phyloP scores from a whole-genome alignment of 306 rosid species.

The Cicer arietinum region DNA sequence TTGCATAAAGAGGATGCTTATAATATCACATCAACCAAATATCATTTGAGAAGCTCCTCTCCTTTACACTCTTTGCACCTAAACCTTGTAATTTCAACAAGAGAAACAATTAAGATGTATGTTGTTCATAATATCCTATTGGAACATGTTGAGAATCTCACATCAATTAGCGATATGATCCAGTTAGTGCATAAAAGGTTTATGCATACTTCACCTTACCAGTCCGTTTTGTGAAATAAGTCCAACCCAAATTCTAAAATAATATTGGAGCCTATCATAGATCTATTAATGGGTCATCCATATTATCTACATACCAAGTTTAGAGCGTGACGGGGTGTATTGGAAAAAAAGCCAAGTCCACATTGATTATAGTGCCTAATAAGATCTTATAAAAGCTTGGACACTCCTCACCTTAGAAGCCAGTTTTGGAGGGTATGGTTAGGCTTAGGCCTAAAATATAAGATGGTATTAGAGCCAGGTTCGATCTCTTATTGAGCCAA shows the following conservation, averaged over 20 bases:
- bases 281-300: background rate
- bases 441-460: background rate
- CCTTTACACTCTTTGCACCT: background rate
- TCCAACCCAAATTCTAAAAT: background rate
- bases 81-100: conserved; percentile 1
- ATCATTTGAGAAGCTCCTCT: background rate
- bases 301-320: background rate
- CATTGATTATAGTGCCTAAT: background rate
- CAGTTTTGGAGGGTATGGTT: no score
- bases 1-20: conserved; percentile 8
- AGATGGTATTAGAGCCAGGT: background rate
- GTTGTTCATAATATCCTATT: conserved; percentile 14
- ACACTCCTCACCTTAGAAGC: background rate
- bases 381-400: background rate
- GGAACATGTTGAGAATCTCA: background rate
- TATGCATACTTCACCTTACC: background rate
- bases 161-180: background rate
- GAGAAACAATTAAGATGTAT: conserved; percentile 27
- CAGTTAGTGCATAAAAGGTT: background rate
- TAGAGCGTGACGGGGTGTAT: background rate
- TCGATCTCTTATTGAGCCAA: background rate
- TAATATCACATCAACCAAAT: background rate
- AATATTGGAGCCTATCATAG: background rate
- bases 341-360: background rate
- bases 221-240: background rate